Conservation (phyloP, 2,329 filamentous ascomycete species). For the Pseudogymnoascus sp. region DNA sequence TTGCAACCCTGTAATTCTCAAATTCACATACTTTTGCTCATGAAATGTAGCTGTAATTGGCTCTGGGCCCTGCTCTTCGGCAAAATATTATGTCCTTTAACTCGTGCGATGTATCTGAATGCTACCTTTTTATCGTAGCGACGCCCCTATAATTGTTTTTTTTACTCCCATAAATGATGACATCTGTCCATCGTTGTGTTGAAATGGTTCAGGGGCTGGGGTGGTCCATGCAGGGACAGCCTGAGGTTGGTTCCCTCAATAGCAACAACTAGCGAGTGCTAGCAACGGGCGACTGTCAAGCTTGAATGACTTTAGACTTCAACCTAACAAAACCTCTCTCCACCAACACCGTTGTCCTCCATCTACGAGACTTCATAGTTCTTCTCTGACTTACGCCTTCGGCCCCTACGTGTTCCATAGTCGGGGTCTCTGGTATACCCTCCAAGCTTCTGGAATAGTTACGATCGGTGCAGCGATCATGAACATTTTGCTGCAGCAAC, state of each 20-base stretch:
- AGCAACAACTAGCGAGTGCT: conserved; percentile 8
- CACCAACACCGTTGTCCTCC: not conserved
- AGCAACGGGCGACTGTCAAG: not conserved
- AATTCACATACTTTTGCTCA: not conserved
- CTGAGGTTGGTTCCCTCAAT: not conserved
- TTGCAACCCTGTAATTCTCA: conserved; percentile 6
- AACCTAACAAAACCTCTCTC: not conserved
- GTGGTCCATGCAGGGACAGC: conserved; percentile 2
- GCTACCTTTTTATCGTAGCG: not conserved
- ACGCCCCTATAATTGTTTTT: not conserved
- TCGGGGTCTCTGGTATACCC: not conserved
- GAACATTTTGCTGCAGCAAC: conserved; percentile 56
- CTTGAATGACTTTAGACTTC: not conserved
- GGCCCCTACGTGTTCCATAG: not conserved
- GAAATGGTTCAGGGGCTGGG: not conserved
- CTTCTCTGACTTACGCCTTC: not conserved
- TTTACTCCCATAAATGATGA: not conserved
- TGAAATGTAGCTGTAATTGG: not conserved
- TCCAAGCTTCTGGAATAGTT: conserved; percentile 2
- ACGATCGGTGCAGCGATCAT: conserved; percentile 35
- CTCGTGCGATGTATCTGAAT: not conserved
- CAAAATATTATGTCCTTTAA: not conserved
- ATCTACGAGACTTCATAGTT: not conserved
- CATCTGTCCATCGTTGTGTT: not conserved
- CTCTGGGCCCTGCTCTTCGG: not conserved